Evolutionary conservation across 2,329 filamentous ascomycete species (phyloP).

Genomic region (Apiospora pterosperma): DNA sequence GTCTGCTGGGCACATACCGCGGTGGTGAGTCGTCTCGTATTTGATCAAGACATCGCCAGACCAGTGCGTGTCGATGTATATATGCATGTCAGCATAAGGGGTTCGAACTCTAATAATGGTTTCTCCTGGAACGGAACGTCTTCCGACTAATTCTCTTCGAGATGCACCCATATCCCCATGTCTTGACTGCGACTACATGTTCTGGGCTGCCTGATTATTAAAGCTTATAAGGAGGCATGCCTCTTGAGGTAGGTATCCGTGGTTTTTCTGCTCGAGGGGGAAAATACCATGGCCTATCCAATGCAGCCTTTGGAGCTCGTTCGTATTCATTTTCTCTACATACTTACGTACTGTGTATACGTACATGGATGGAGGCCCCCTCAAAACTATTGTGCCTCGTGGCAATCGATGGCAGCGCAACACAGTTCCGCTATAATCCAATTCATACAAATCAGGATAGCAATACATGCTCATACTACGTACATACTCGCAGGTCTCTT

Average conservation of each 20-base stretch:
- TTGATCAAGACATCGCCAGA: not conserved
- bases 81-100: not conserved
- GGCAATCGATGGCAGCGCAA: too few relatives aligned
- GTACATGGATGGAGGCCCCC: not conserved
- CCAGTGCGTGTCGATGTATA: not conserved
- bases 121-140: not conserved
- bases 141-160: not conserved
- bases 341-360: not conserved
- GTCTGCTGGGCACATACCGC: not conserved
- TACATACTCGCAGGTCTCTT: not conserved
- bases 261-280: too few relatives aligned
- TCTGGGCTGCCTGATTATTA: not conserved
- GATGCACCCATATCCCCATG: not conserved
- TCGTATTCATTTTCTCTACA: not conserved
- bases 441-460: too few relatives aligned
- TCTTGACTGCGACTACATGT: not conserved
- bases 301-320: not conserved
- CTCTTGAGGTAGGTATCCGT: not conserved
- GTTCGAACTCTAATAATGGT: not conserved
- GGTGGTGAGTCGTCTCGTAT: not conserved
- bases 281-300: not conserved
- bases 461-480: too few relatives aligned
- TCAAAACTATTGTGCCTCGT: too few relatives aligned
- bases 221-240: not conserved
- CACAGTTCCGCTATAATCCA: too few relatives aligned